These are phyloP conservation scores for Ochromonas danica DNA, from an alignment of 108 stramenopile species.

Conservation along the genomic window DNA sequence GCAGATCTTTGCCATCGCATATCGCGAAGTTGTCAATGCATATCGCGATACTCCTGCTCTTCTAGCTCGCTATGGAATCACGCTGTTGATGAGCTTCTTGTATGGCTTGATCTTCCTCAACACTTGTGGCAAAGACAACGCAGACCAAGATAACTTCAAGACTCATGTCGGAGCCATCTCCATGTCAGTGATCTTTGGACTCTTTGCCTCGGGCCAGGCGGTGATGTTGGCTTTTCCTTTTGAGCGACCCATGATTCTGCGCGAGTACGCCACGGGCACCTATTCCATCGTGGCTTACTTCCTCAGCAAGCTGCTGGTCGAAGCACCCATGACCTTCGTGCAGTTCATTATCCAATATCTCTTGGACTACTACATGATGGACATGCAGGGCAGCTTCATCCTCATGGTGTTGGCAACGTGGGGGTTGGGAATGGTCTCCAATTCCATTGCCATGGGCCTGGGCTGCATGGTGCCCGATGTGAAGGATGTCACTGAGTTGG, in stretches of 20 bases:
- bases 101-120: constrained; percentile 36
- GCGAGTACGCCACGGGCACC: constrained; percentile 44
- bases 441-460: constrained; percentile 32
- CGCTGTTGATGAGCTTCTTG: constrained; percentile 35
- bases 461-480: constrained; percentile 38
- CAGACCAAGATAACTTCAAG: constrained; percentile 19
- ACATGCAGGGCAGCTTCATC: constrained; percentile 25
- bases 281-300: constrained; percentile 37
- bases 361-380: constrained; percentile 34
- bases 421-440: constrained; percentile 9
- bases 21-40: constrained; percentile 35
- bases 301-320: constrained; percentile 29
- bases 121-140: constrained; percentile 24
- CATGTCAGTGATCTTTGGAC: constrained; percentile 26
- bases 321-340: constrained; percentile 25
- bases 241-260: constrained; percentile 41
- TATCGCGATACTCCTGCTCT: constrained; percentile 40
- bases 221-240: constrained; percentile 32
- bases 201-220: constrained; percentile 40
- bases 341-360: constrained; percentile 19
- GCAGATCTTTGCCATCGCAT: constrained; percentile 1
- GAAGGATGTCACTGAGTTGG: constrained; percentile 33
- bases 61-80: constrained; percentile 41
- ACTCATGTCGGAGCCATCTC: constrained; percentile 42
- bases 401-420: constrained; percentile 27